Evolutionary conservation across 495 filamentous ascomycete genomes (phyloP), one percentile per base, ranked within the genome.

Genomic region (Platismatia glauca): DNA sequence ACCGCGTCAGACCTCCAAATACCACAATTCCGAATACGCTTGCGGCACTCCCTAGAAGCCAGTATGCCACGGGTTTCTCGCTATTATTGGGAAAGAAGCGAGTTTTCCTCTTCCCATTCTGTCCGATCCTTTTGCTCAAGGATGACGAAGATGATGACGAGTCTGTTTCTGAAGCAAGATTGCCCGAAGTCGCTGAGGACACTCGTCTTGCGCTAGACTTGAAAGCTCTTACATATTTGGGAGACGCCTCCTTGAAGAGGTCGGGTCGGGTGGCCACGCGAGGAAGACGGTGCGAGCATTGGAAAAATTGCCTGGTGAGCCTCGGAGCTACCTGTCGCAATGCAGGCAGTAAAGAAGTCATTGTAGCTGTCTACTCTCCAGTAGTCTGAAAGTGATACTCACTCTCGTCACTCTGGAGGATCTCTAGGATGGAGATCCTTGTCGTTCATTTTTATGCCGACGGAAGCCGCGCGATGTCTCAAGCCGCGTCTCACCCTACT

Each of bases 21-120:
- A 98, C 83, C 24, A 97, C 95, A 68, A 98, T 92, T 64, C 94
- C 94, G 75, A 98, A 97, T 33, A 97, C 92, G 72, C 88, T 89
- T 27, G 82, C 89, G 0, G 94, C 92, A 67, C 91, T 96, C 60
- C 86, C 93, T 57, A 98, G 75, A 22, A 98, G 80, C 91, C 91
- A 98, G 78, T 93, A 96, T 57, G 85, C 94, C 53, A 95, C 91
- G 7, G 73, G 64, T 72, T 88, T 91, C 64, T 83, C 78, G 71
- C 80, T 89, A 16, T 82, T 82, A 61, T 88, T 78, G 8, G 92
- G 91, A 69, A 90, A 96, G 71, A 81, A 79, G 27, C 57, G 22
- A 7, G 62, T 24, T 35, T 62, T 48, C 9, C 16, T 33, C 27
- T 38, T 69, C 2, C 31, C 38, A 22, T 37, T 57, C 13, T n/a